These are phyloP conservation scores for Trypanosoma boissoni DNA, from an alignment of 208 protist species.

Conservation along the genomic window DNA sequence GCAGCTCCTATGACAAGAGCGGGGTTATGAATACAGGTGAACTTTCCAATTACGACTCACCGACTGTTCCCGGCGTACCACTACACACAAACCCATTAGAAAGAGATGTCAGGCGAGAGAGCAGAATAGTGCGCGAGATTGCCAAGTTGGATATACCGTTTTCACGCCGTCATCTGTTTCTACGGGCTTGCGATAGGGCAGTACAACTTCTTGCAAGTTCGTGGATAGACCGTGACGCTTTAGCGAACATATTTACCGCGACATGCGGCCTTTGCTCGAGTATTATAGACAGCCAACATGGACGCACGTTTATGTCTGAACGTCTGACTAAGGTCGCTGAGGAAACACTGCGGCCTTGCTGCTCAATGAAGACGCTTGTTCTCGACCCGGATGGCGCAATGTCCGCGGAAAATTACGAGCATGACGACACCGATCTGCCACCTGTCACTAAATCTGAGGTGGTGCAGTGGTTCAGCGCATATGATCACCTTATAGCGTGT, in stretches of 20 bases:
- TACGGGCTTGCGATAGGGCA: constrained; percentile 16
- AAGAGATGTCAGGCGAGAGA: no score
- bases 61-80: no score
- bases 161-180: constrained; percentile 14
- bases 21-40: no score
- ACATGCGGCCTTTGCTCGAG: constrained; percentile 16
- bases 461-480: constrained; percentile 4
- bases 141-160: no score
- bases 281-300: no score
- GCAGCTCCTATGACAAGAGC: no score
- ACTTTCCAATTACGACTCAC: no score
- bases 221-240: neutral
- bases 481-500: neutral
- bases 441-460: neutral
- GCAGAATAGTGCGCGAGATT: no score
- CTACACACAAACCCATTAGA: no score
- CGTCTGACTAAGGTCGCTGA: neutral
- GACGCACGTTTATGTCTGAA: no score
- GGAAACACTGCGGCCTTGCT: constrained; percentile 1
- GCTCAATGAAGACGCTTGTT: neutral
- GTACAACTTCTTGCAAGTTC: constrained; percentile 17
- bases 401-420: neutral
- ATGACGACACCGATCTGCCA: constrained; percentile 13
- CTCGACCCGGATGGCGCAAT: neutral
- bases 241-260: constrained; percentile 11